Evolutionary conservation across 129 eudicot species (phyloP), one percentile per base, ranked within the genome.

Genomic region (Apium graveolens): DNA sequence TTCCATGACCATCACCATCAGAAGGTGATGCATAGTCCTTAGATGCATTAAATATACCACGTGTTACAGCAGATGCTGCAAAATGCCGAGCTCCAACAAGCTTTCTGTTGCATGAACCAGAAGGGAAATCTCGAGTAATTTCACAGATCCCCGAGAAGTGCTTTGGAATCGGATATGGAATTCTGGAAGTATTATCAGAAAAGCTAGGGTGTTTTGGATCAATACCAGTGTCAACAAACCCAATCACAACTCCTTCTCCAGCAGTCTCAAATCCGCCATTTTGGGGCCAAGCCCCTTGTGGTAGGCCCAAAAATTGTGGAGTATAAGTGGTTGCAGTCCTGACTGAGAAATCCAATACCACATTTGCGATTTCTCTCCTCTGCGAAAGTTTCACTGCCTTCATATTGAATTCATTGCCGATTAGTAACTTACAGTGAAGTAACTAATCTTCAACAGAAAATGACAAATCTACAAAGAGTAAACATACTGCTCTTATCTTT

Each of bases 1-100:
- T 91, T 45, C 98, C 98, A 82, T 95, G 98, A 77, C 98, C 98
- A 80, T 92, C 97, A 13, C 92, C 98, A 72, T 95, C 98, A 86
- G 84, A 86, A 1, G 98, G 98, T 65, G 98, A 95, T 70, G 98
- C 97, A 80, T 87, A 95, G 76, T 95, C 98, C 91, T 95, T 90
- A 60, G 92, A 82, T 21, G 96, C 92, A 76, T 95, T 95, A 74
- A 95, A 95, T 73, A 95, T 91, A 77, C 98, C 98, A 70, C 98
- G 82, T 21, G 98, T 95, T 69, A 95, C 88, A 68, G 98, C 98
- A 75, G 98, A 95, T 32, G 98, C 98, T n/a, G 98, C 98, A 85
- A 95, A 95, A 85, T 95, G 98, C 37, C 98, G 97, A 39, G 98
- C 98, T 79, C 98, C 98, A 45, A 95, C 70, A 78, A 95, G 97